Evolutionary conservation across 352 stramenopile genomes (phyloP).

Genomic region (Pythium grandisporangium): DNA sequence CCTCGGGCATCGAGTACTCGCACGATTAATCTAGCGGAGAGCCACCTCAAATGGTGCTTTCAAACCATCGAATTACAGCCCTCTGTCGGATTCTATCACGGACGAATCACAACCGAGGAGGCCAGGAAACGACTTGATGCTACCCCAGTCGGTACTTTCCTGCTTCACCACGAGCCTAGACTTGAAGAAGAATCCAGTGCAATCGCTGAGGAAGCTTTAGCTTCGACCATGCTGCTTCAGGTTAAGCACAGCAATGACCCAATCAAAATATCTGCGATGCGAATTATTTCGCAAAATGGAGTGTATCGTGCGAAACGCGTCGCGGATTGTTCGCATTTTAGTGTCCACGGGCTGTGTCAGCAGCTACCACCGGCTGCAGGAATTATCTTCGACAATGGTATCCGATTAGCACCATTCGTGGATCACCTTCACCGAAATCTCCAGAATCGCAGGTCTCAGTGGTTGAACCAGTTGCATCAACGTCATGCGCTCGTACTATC

Average conservation of each 20-base stretch:
- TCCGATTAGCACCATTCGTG: conserved; percentile 18
- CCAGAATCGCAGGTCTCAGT: neutral
- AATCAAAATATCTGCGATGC: conserved; percentile 24
- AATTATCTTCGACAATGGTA: conserved; percentile 18
- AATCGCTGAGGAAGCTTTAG: neutral
- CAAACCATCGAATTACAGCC: conserved; percentile 41
- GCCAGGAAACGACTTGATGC: conserved; percentile 17
- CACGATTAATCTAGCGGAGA: conserved; percentile 3
- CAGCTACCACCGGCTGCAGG: conserved; percentile 27
- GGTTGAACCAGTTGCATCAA: conserved; percentile 5
- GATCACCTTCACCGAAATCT: conserved; percentile 13
- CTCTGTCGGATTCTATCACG: conserved; percentile 46
- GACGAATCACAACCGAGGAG: conserved; percentile 13
- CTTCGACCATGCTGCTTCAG: conserved; percentile 14
- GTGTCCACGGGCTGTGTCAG: conserved; percentile 31
- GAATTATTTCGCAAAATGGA: conserved; percentile 21
- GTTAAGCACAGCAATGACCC: conserved; percentile 33
- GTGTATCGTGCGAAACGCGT: conserved; percentile 31
- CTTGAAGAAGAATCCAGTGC: neutral
- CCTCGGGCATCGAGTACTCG: neutral
- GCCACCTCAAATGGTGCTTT: conserved; percentile 27
- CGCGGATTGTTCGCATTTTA: conserved; percentile 18
- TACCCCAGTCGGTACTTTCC: conserved; percentile 26
- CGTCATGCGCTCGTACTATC: neutral
- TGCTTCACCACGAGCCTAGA: conserved; percentile 22